Conservation (phyloP, 2,329 filamentous ascomycete species). For the Fusarium robinianum region DNA sequence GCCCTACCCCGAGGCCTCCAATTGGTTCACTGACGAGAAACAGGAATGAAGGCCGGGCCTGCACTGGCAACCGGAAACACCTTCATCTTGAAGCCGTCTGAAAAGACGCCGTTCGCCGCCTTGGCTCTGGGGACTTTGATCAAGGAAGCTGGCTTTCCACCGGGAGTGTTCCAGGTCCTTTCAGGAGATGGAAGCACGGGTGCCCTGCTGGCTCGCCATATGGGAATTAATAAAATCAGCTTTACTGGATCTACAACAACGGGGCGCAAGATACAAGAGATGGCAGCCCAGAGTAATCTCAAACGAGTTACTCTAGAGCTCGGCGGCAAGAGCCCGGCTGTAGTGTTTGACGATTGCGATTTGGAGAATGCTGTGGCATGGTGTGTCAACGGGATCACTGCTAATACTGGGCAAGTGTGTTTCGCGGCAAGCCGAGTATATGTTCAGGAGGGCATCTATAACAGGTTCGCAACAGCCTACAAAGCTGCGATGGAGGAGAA, state of each 20-base stretch:
- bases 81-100: slow-evolving; percentile 50
- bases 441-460: slow-evolving; percentile 63
- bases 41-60: slow-evolving; percentile 46
- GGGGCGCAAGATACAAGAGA: slow-evolving; percentile 66
- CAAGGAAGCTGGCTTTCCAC: slow-evolving; percentile 48
- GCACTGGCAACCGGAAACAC: slow-evolving; percentile 51
- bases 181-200: slow-evolving; percentile 22
- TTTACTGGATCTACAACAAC: slow-evolving; percentile 74
- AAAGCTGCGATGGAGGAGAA: slow-evolving; percentile 61
- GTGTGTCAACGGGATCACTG: slow-evolving; percentile 57
- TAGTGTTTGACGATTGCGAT: slow-evolving; percentile 68
- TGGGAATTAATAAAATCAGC: slow-evolving; percentile 57
- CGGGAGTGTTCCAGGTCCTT: slow-evolving; percentile 49
- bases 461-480: slow-evolving; percentile 62
- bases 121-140: slow-evolving; percentile 44
- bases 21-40: too few relatives aligned
- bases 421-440: slow-evolving; percentile 75
- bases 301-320: slow-evolving; percentile 77
- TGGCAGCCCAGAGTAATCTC: slow-evolving; percentile 39
- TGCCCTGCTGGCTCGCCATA: slow-evolving; percentile 18
- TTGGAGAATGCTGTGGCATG: slow-evolving; percentile 60
- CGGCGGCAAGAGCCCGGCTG: slow-evolving; percentile 69
- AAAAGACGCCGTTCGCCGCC: slow-evolving; percentile 45
- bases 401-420: slow-evolving; percentile 75
- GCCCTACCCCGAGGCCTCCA: too few relatives aligned